Evolutionary conservation across 192 early-diverging fungal species (phyloP).

Genomic region (Jimgerdemannia lactiflua): DNA sequence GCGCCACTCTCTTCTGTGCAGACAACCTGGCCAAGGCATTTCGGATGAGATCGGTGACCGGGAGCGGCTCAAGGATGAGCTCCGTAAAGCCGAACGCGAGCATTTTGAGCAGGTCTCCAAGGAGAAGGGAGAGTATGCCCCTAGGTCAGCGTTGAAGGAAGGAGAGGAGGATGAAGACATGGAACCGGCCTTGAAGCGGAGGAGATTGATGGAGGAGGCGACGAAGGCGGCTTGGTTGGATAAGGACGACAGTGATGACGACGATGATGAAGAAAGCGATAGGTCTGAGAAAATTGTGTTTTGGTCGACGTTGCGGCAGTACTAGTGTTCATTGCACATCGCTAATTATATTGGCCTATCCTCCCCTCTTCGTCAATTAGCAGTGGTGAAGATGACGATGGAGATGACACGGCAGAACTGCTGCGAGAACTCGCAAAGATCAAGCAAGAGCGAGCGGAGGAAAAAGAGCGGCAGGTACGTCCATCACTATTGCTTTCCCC

Average conservation of each 20-base stretch:
- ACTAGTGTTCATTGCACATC: no score
- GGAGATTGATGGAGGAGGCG: constrained; percentile 40
- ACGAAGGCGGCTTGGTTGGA: constrained; percentile 46
- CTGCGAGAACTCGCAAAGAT: constrained; percentile 88
- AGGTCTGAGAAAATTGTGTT: constrained; percentile 5
- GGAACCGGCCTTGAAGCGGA: constrained; percentile 27
- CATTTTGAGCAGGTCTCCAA: constrained; percentile 52
- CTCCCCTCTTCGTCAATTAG: background rate
- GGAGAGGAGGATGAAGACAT: constrained; percentile 26
- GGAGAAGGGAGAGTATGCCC: constrained; percentile 14
- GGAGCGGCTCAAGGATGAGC: constrained; percentile 59
- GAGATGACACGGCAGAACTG: constrained; percentile 89
- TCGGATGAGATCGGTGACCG: constrained; percentile 52
- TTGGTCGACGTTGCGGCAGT: no score
- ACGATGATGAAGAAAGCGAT: constrained; percentile 44
- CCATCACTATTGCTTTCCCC: constrained; percentile 21
- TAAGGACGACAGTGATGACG: constrained; percentile 58
- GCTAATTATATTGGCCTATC: no score
- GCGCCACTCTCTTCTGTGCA: constrained; percentile 5
- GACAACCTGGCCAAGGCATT: constrained; percentile 64
- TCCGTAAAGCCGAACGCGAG: constrained; percentile 62
- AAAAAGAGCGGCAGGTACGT: constrained; percentile 66
- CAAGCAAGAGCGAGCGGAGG: constrained; percentile 86
- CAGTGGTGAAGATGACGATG: constrained; percentile 63
- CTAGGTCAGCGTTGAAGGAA: constrained; percentile 21